A percentile compares a stretch with the other conserved stretches of the same genome.
Conservation (phyloP, 768 basidiomycete species). For the Boletus coccyginus region DNA sequence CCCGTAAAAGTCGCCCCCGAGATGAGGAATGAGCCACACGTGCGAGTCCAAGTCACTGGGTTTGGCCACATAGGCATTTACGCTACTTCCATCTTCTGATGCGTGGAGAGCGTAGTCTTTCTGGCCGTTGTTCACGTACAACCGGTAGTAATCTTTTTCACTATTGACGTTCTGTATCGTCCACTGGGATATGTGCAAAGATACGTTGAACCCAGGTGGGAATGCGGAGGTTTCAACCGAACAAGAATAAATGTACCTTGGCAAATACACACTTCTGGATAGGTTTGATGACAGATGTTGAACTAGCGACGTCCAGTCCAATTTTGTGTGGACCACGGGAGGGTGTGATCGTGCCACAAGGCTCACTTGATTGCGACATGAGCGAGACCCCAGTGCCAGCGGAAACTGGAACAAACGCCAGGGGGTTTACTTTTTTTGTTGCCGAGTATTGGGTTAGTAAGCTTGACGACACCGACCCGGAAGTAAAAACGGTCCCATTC, state of each 20-base stretch:
- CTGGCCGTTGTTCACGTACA: background rate
- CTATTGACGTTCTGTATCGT: conserved; percentile 1
- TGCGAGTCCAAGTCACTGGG: background rate
- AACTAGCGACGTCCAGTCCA: background rate
- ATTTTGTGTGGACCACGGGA: background rate
- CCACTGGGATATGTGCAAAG: background rate
- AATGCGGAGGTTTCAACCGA: background rate
- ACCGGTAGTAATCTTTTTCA: background rate
- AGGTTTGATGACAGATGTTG: background rate
- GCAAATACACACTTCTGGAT: background rate
- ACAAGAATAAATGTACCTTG: background rate
- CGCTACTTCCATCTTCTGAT: conserved; percentile 2
- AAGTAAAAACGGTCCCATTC: background rate
- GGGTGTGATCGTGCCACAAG: background rate
- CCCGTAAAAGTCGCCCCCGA: background rate
- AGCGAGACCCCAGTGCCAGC: too few relatives aligned
- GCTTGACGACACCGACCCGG: background rate
- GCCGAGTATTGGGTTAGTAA: background rate
- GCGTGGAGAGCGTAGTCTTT: background rate
- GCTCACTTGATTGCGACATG: background rate
- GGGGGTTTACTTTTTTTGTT: background rate
- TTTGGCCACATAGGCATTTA: background rate
- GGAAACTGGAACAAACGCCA: background rate
- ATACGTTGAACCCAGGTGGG: background rate
- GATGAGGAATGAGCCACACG: conserved; percentile 1